These are phyloP conservation scores for Hygrocybe coccinea DNA, from an alignment of 768 basidiomycete species.

Conservation along the genomic window DNA sequence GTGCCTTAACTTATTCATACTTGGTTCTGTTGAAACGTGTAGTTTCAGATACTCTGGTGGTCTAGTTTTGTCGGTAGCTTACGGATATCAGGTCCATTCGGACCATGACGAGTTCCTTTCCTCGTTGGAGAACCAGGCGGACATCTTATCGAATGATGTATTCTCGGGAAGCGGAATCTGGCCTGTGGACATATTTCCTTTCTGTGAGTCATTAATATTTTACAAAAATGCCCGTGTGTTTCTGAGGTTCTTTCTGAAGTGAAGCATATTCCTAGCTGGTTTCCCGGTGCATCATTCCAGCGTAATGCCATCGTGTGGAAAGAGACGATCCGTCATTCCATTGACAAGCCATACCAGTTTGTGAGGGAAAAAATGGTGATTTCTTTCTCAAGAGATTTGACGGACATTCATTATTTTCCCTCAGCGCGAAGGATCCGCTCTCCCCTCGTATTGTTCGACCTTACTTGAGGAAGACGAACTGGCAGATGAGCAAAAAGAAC, in stretches of 20 bases:
- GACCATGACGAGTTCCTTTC: neutral
- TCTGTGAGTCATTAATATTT: neutral
- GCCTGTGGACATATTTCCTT: neutral
- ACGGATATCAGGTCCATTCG: neutral
- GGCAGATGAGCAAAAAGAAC: conserved; percentile 13
- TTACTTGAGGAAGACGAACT: neutral
- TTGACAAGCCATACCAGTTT: neutral
- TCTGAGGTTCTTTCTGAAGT: neutral
- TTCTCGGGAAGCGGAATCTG: neutral
- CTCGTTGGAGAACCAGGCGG: neutral
- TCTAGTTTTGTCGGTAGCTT: neutral
- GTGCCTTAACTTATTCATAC: too few relatives aligned
- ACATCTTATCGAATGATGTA: neutral
- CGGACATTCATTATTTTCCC: neutral
- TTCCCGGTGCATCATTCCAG: too few relatives aligned
- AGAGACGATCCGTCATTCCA: neutral
- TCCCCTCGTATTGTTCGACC: neutral
- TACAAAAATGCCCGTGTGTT: neutral
- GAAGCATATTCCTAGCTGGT: neutral
- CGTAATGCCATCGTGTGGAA: too few relatives aligned
- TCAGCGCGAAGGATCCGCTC: neutral
- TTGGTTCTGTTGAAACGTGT: too few relatives aligned
- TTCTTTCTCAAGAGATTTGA: too few relatives aligned
- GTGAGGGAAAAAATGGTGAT: neutral
- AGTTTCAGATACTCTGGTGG: neutral